A percentile compares a stretch with the other conserved stretches of the same genome.
These are phyloP conservation scores for Leccinum imitatum DNA, from an alignment of 768 basidiomycete species.

Conservation along the genomic window DNA sequence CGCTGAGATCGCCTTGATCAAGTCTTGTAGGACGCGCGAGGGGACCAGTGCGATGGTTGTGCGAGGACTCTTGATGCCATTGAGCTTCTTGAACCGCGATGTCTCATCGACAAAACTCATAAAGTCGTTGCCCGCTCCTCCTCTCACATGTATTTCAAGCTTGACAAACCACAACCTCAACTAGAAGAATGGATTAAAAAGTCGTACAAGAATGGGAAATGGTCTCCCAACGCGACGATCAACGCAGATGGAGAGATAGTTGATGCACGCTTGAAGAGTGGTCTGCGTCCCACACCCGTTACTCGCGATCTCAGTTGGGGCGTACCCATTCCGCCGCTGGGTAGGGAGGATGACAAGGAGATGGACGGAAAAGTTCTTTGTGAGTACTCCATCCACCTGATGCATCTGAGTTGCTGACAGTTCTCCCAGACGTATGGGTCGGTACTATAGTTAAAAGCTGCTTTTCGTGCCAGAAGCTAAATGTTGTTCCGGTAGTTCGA, in stretches of 20 bases:
- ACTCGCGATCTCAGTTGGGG: conserved; percentile 97
- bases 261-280: conserved; percentile 83
- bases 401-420: conserved; percentile 9
- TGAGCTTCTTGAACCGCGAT: conserved; percentile 93
- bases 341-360: conserved; percentile 72
- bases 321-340: conserved; percentile 79
- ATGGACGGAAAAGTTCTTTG: conserved; percentile 96
- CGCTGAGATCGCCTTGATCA: background rate
- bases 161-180: conserved; percentile 78
- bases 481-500: conserved; percentile 67
- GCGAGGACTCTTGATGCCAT: conserved; percentile 90
- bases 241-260: conserved; percentile 86
- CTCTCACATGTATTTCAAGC: conserved; percentile 87
- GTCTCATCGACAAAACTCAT: conserved; percentile 82
- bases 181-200: conserved; percentile 87
- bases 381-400: conserved; percentile 42
- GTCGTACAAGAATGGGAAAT: conserved; percentile 79
- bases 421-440: conserved; percentile 84
- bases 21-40: conserved; percentile 78
- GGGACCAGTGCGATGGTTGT: conserved; percentile 97
- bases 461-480: background rate
- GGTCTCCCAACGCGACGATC: conserved; percentile 91
- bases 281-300: conserved; percentile 84
- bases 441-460: conserved; percentile 28
- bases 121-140: conserved; percentile 72